These are phyloP conservation scores for Nyssa sinensis DNA, from an alignment of 148 eudicot species.

Conservation along the genomic window DNA sequence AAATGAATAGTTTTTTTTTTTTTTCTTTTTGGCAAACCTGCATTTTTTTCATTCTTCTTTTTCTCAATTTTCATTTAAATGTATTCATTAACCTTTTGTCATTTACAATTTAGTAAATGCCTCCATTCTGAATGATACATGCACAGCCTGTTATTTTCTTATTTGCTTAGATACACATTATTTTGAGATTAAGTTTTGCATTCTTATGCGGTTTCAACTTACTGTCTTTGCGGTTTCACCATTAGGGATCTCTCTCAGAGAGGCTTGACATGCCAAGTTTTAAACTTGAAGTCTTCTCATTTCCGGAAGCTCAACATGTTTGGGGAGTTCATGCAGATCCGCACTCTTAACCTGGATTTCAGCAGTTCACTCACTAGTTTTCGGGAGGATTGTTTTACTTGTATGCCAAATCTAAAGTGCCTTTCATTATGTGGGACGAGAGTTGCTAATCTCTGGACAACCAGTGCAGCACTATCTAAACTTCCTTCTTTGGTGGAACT, in stretches of 20 bases:
- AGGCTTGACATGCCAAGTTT: slow-evolving; percentile 44
- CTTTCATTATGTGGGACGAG: slow-evolving; percentile 57
- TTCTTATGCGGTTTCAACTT: slow-evolving; percentile 3
- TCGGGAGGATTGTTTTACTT: slow-evolving; percentile 50
- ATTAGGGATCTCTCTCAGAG: slow-evolving; percentile 46
- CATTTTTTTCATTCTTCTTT: too few species aligned
- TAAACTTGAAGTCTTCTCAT: slow-evolving; percentile 48
- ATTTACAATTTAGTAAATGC: neutral
- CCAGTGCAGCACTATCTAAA: slow-evolving; percentile 45
- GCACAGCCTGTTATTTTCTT: neutral
- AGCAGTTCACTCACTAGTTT: slow-evolving; percentile 51
- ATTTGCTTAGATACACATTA: neutral
- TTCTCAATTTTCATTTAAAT: neutral
- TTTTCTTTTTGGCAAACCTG: too few species aligned
- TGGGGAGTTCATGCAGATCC: slow-evolving; percentile 43
- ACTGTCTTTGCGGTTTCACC: neutral
- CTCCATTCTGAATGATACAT: neutral
- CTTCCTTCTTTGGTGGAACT: slow-evolving; percentile 51
- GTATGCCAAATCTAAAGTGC: slow-evolving; percentile 50
- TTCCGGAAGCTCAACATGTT: slow-evolving; percentile 51
- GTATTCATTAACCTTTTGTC: neutral
- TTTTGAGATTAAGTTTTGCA: neutral
- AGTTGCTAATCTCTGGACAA: slow-evolving; percentile 56
- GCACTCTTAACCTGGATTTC: slow-evolving; percentile 54
- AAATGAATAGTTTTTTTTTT: too few species aligned